Base-by-base conservation (phyloP, 345 rosid species). In the Leavenworthia alabamica region DNA sequence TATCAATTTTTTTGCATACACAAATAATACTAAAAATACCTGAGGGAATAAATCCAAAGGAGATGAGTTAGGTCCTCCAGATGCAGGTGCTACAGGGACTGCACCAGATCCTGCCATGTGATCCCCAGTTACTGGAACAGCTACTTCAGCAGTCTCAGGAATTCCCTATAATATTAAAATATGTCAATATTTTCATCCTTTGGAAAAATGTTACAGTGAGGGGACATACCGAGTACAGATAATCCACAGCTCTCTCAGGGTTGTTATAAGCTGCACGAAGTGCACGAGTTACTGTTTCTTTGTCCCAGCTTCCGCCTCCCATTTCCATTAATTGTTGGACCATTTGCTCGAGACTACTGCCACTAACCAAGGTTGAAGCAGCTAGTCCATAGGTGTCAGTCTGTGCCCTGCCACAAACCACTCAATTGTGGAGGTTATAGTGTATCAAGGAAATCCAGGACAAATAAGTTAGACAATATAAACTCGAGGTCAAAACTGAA, bases 221-320 rank as follows among this genome's bases (percentile, higher is more conserved):
- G 32, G 22, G 50, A 50, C 83, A 50, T 84, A 93, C 99, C 49
- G 96, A 80, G 70, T 89, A 93, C 15, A 93, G 70, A 75, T 93
- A 93, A 76, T 93, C 99, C 67, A 93, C 95, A n/a, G 99, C 99
- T 62, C 99, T 76, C 80, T 90, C 99, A 17, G 99, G 99, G 60
- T 93, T 93, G 75, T 90, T 93, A 73, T 90, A 88, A 51, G 99
- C 97, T 23, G 99, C 97, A 71, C 88, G 89, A 76, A 93, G 96
- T 44, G 99, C 99, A 43, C 95, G 86, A 36, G 77, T 71, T 66
- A 93, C 97, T 19, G 89, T 87, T 67, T 93, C 97, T 83, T 84
- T 85, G 76, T 86, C 97, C 99, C 99, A 93, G 40, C 59, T 83
- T 41, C 99, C 99, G 36, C 96, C 99, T 13, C 97, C 99, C 74